A percentile compares a stretch with the other conserved stretches of the same genome.
phyloP scores from a whole-genome alignment of 2,329 filamentous ascomycete genomes.

The Decorospora gaudefroyi region DNA sequence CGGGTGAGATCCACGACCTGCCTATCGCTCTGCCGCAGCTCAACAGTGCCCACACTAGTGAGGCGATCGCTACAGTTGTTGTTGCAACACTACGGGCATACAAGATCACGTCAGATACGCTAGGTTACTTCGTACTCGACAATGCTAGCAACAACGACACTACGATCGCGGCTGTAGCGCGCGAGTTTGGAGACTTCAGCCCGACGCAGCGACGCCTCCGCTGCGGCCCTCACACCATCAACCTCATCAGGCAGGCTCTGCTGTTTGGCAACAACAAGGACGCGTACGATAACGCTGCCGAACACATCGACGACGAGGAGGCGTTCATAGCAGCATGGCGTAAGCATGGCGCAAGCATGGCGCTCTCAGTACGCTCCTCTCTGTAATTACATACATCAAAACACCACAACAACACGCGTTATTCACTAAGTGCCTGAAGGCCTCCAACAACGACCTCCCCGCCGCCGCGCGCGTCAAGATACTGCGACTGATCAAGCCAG shows the following conservation, averaged over 20 bases:
- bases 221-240: conserved; percentile 4
- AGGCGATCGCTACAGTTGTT: conserved; percentile 3
- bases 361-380: neutral
- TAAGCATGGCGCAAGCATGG: conserved; percentile 1
- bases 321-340: no score
- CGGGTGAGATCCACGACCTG: neutral
- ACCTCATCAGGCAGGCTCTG: conserved; percentile 1
- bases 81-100: neutral
- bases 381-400: conserved; percentile 2
- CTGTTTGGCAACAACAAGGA: conserved; percentile 2
- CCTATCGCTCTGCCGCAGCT: conserved; percentile 9
- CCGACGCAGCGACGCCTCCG: conserved; percentile 1
- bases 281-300: conserved; percentile 1
- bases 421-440: neutral
- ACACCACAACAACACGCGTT: conserved; percentile 6
- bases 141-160: conserved; percentile 1
- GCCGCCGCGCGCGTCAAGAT: neutral
- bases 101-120: neutral
- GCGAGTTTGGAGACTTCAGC: neutral
- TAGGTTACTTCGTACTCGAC: conserved; percentile 7
- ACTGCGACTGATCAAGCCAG: neutral
- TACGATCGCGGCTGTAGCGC: no score
- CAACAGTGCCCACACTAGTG: neutral
- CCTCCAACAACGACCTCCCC: neutral
- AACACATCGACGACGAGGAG: conserved; percentile 1